These are phyloP conservation scores for Pleurotus djamor DNA, from an alignment of 768 basidiomycete species.

Conservation along the genomic window DNA sequence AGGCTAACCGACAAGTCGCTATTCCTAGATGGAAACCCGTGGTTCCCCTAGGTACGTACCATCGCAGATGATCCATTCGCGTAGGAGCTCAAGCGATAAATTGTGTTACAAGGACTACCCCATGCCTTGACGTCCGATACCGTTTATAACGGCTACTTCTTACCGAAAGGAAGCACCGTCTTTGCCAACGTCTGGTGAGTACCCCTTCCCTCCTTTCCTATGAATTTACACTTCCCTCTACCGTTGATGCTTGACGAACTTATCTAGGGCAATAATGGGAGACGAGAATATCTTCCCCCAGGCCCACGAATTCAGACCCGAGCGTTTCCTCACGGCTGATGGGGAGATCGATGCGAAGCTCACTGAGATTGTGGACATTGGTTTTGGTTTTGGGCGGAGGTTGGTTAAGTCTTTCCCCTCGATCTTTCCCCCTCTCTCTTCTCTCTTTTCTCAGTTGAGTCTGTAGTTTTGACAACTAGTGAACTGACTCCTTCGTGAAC, in stretches of 20 bases:
- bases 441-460: too few species aligned
- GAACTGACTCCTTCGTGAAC: too few species aligned
- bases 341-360: slow-evolving; percentile 16
- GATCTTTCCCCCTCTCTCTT: too few species aligned
- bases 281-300: slow-evolving; percentile 29
- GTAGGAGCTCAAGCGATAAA: too few species aligned
- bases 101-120: slow-evolving; percentile 11
- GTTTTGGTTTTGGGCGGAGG: slow-evolving; percentile 22
- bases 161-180: slow-evolving; percentile 11
- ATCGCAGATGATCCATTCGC: too few species aligned
- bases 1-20: too few species aligned
- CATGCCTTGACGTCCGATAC: slow-evolving; percentile 5
- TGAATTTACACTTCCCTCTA: not conserved
- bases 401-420: slow-evolving; percentile 5
- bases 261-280: slow-evolving; percentile 28
- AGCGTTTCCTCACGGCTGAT: slow-evolving; percentile 28
- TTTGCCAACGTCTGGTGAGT: slow-evolving; percentile 14
- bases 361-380: slow-evolving; percentile 4
- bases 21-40: slow-evolving; percentile 19
- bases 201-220: not conserved
- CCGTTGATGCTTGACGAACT: too few species aligned
- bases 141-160: slow-evolving; percentile 12
- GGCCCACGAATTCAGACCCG: slow-evolving; percentile 34
- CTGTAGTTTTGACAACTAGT: too few species aligned
- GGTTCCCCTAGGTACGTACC: slow-evolving; percentile 17